Conservation (phyloP, 306 rosid species). For the Mimosa pudica region DNA sequence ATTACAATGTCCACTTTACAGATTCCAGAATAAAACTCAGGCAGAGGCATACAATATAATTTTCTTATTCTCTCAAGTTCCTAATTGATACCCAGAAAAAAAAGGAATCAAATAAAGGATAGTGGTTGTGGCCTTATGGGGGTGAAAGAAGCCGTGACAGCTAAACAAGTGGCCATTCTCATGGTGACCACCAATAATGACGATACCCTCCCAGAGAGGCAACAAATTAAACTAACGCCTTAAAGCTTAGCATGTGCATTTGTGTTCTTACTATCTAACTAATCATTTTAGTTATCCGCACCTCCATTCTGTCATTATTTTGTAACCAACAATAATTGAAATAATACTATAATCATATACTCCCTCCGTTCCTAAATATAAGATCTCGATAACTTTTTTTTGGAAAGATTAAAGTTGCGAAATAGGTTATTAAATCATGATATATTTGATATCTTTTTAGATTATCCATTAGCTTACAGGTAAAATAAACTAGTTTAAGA, state of each 20-base stretch:
- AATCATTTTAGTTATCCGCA: not conserved
- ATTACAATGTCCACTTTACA: not conserved
- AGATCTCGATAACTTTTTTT: too few relatives aligned
- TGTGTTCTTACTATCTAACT: slow-evolving; percentile 7
- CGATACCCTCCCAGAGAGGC: slow-evolving; percentile 12
- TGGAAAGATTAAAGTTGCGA: too few relatives aligned
- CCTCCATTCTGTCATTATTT: not conserved
- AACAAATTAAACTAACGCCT: slow-evolving; percentile 19
- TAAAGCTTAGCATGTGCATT: slow-evolving; percentile 21
- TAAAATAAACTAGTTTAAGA: too few relatives aligned
- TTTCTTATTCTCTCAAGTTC: not conserved
- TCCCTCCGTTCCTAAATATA: too few relatives aligned
- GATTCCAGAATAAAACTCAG: not conserved
- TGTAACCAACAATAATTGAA: not conserved
- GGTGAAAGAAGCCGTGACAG: not conserved
- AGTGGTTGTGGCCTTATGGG: slow-evolving; percentile 2
- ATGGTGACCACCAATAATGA: slow-evolving; percentile 22
- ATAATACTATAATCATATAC: too few relatives aligned
- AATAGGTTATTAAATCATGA: too few relatives aligned
- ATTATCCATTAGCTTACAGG: too few relatives aligned
- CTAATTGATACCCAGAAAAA: not conserved
- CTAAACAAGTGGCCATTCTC: not conserved
- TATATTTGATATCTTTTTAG: too few relatives aligned
- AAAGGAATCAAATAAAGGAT: slow-evolving; percentile 12
- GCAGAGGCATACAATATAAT: not conserved